A percentile compares a stretch with the other conserved stretches of the same genome.
phyloP scores from a whole-genome alignment of 805 yeast species.

The Spathaspora girioi region DNA sequence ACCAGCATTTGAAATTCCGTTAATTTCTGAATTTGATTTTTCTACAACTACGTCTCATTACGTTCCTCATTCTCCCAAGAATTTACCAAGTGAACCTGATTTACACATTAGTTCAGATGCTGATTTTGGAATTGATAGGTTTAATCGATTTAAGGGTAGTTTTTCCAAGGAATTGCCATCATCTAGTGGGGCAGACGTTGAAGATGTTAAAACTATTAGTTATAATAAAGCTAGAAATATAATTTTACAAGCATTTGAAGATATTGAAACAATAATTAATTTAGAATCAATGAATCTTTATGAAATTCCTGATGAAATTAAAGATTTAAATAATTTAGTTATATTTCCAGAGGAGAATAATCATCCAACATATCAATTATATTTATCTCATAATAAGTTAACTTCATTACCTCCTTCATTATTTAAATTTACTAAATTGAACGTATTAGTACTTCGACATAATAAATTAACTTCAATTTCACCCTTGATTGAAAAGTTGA shows the following conservation, averaged over 20 bases:
- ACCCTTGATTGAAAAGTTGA: conserved; percentile 40
- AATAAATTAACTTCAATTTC: conserved; percentile 48
- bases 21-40: conserved; percentile 28
- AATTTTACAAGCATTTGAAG: conserved; percentile 47
- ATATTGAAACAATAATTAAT: conserved; percentile 39
- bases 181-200: conserved; percentile 12
- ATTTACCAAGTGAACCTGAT: conserved; percentile 11
- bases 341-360: conserved; percentile 21
- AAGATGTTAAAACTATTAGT: conserved; percentile 10
- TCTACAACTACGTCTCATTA: conserved; percentile 15
- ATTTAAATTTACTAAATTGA: conserved; percentile 47
- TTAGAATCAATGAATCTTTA: conserved; percentile 46
- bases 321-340: conserved; percentile 55
- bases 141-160: conserved; percentile 33
- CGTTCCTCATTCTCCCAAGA: conserved; percentile 28
- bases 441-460: conserved; percentile 50
- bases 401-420: conserved; percentile 46
- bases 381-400: conserved; percentile 48
- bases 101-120: conserved; percentile 30
- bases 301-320: conserved; percentile 54
- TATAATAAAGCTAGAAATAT: conserved; percentile 33
- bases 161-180: conserved; percentile 22
- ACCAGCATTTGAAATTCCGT: conserved; percentile 27
- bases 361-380: conserved; percentile 38
- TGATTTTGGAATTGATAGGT: conserved; percentile 50